phyloP scores from a whole-genome alignment of 2,329 filamentous ascomycete genomes.

The Acarospora socialis region DNA sequence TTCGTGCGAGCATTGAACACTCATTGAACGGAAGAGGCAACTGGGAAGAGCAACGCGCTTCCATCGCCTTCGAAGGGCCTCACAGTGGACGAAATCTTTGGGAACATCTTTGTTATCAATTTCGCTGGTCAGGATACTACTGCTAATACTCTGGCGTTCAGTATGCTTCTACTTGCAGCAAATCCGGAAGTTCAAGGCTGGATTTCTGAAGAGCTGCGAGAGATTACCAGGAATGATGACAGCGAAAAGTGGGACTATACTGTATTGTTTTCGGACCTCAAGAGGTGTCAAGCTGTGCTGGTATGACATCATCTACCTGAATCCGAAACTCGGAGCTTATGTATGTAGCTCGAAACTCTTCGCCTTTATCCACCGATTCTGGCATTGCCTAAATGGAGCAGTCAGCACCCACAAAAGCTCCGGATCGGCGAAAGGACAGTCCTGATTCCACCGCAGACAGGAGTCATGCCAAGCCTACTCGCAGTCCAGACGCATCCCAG shows the following conservation, averaged over 20 bases:
- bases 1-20: slow-evolving; percentile 15
- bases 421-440: slow-evolving; percentile 10
- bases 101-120: slow-evolving; percentile 8
- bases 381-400: slow-evolving; percentile 19
- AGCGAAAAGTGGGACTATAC: slow-evolving; percentile 11
- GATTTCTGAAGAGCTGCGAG: slow-evolving; percentile 10
- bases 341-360: slow-evolving; percentile 30
- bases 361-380: slow-evolving; percentile 27
- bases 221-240: not conserved
- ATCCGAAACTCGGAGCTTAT: too few relatives aligned
- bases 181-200: slow-evolving; percentile 14
- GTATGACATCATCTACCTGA: too few relatives aligned
- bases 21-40: not conserved
- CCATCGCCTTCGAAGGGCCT: slow-evolving; percentile 11
- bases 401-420: slow-evolving; percentile 9
- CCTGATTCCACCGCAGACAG: slow-evolving; percentile 10
- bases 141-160: slow-evolving; percentile 15
- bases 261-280: slow-evolving; percentile 13
- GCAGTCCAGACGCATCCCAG: slow-evolving; percentile 13
- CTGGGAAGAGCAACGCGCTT: not conserved
- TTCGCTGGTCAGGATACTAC: slow-evolving; percentile 16
- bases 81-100: slow-evolving; percentile 6
- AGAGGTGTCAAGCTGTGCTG: slow-evolving; percentile 16
- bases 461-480: slow-evolving; percentile 12
- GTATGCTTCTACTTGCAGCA: slow-evolving; percentile 14